phyloP scores from a whole-genome alignment of 305 asterid species.

The Rubia peregrina region DNA sequence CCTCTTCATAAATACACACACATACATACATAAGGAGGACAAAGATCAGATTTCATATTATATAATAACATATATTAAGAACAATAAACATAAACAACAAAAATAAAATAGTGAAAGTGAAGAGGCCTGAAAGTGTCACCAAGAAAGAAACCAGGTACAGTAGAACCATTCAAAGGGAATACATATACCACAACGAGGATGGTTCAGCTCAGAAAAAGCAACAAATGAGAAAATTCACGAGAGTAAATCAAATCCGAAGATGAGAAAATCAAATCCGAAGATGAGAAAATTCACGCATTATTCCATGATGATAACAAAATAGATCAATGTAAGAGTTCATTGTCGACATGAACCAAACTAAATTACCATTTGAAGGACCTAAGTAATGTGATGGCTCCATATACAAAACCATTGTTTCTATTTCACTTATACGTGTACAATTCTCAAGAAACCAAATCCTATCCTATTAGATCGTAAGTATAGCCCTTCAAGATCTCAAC shows the following conservation, averaged over 20 bases:
- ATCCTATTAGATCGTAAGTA: not conserved
- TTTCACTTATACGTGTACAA: too few relatives aligned
- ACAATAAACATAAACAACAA: conserved; percentile 14
- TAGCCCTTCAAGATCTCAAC: not conserved
- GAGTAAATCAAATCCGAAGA: not conserved
- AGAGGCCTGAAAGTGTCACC: not conserved
- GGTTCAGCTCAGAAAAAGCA: not conserved
- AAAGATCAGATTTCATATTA: conserved; percentile 12
- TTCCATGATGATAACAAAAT: too few relatives aligned
- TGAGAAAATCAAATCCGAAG: not conserved
- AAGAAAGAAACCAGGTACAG: conserved; percentile 4
- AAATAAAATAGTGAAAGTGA: not conserved
- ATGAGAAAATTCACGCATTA: not conserved
- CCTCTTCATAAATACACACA: not conserved
- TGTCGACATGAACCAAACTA: too few relatives aligned
- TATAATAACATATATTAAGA: not conserved
- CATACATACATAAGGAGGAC: conserved; percentile 15
- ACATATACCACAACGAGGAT: not conserved
- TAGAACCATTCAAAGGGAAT: not conserved
- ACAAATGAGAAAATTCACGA: not conserved
- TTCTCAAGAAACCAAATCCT: not conserved
- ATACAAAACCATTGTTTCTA: not conserved
- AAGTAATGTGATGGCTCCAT: not conserved
- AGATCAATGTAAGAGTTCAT: too few relatives aligned
- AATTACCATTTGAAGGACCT: not conserved